A percentile compares a stretch with the other conserved stretches of the same genome.
These are phyloP conservation scores for Stylosanthes scabra DNA, from an alignment of 331 rosid genomes.

Conservation along the genomic window DNA sequence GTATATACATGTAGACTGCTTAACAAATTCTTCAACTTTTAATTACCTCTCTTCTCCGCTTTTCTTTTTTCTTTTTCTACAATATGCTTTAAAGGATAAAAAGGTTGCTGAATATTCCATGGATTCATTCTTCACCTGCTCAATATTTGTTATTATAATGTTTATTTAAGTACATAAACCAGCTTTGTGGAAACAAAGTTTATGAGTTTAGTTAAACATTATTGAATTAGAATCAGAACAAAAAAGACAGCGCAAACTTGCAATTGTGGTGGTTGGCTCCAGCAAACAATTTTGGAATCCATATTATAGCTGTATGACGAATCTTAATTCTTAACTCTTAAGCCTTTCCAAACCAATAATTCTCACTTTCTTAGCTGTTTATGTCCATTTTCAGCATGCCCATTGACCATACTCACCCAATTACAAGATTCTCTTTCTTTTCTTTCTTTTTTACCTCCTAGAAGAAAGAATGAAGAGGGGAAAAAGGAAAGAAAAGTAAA, in stretches of 20 bases:
- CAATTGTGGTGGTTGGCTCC: conserved; percentile 43
- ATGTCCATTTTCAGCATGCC: conserved; percentile 10
- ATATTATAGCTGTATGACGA: conserved; percentile 20
- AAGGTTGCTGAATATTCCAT: conserved; percentile 1
- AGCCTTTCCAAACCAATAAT: conserved; percentile 32
- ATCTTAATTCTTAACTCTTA: conserved; percentile 34
- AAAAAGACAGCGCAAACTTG: conserved; percentile 43
- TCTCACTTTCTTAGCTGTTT: conserved; percentile 39
- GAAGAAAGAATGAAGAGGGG: neutral
- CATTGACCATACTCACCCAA: neutral
- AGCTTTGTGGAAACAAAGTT: conserved; percentile 34
- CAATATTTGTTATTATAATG: too few relatives aligned
- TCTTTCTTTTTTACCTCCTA: too few relatives aligned
- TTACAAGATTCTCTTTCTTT: neutral
- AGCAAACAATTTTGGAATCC: conserved; percentile 22
- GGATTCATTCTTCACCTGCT: neutral
- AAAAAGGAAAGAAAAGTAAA: neutral
- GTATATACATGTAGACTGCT: conserved; percentile 35
- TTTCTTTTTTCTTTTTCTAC: neutral
- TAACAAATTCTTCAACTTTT: conserved; percentile 9
- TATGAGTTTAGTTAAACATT: neutral
- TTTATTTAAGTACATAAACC: neutral
- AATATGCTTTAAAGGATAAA: neutral
- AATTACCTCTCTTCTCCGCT: neutral
- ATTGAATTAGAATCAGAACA: conserved; percentile 30